Base-by-base conservation (phyloP, 306 rosid species). In the Lathyrus oleraceus region DNA sequence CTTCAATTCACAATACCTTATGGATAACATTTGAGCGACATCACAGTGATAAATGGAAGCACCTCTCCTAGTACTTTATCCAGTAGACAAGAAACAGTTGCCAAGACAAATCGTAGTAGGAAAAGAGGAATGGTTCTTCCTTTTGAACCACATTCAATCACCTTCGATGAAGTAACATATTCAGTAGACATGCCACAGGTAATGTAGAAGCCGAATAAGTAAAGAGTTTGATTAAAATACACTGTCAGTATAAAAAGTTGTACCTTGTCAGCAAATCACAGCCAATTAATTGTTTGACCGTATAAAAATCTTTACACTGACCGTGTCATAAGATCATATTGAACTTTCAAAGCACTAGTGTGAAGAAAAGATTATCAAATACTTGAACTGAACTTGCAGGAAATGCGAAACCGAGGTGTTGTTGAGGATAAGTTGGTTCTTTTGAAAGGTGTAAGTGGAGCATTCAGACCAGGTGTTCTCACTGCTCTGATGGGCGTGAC, bases 401-500 rank as follows among this genome's bases (percentile, higher is more conserved):
- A 74, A 81, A 90, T 90, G 93, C 82, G 72, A 78, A 77, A 30
- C 7, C 86, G 80, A 6, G 98, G 96, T 35, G 63, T 88, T 43
- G 1, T 23, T 11, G 90, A 90, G 77, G 96, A 90, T 30, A 93
- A 76, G 44, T 67, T 93, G 69, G 87, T 86, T 75, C 90, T 93
- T 60, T 72, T 93, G 60, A 93, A 84, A 51, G 84, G 87, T 60
- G 91, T 90, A 12, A 88, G 91, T 76, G 98, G 96, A 32, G 86
- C 87, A 48, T 93, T 90, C 63, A 86, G 91, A 83, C 96, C 96
- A 27, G 98, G 98, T 35, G 91, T 93, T 74, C 87, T 93, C 74
- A 90, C 98, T 65, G 96, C 98, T 72, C 78, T 93, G 1, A 93
- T 93, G 98, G 98, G 96, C 17, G 88, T 93, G 17, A 90, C 96